phyloP scores from a whole-genome alignment of 2,329 filamentous ascomycete species.

The Verticillium zaregamsianum region DNA sequence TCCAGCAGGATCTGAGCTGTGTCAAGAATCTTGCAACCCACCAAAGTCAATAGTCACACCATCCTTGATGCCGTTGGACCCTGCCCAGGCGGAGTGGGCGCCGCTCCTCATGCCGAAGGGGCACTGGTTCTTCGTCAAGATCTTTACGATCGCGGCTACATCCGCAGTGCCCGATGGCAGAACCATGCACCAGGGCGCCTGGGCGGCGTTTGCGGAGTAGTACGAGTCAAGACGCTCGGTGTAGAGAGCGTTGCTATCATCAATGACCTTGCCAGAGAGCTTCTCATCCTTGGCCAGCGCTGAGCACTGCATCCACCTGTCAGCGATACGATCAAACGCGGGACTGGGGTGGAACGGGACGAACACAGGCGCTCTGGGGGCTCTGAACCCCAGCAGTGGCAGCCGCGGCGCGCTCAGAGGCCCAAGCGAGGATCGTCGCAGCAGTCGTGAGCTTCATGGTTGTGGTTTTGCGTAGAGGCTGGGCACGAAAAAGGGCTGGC shows the following conservation, averaged over 20 bases:
- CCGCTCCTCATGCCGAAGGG: constrained; percentile 6
- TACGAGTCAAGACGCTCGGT: constrained; percentile 5
- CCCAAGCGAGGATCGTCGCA: constrained; percentile 3
- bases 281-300: constrained; percentile 13
- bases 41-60: constrained; percentile 11
- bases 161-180: constrained; percentile 4
- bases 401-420: not conserved
- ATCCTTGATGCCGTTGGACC: constrained; percentile 6
- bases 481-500: not conserved
- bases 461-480: not conserved
- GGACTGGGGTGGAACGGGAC: not conserved
- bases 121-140: constrained; percentile 1
- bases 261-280: constrained; percentile 14
- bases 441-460: constrained; percentile 4
- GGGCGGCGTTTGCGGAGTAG: constrained; percentile 9
- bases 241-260: constrained; percentile 2
- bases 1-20: not conserved
- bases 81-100: constrained; percentile 6
- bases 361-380: constrained; percentile 4
- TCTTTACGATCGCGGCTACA: constrained; percentile 1
- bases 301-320: constrained; percentile 15
- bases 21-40: constrained; percentile 12
- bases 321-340: not conserved
- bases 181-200: constrained; percentile 8
- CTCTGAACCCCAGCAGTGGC: constrained; percentile 1